Evolutionary conservation across 192 early-diverging fungal species (phyloP).

Genomic region (Coemansia sp.): DNA sequence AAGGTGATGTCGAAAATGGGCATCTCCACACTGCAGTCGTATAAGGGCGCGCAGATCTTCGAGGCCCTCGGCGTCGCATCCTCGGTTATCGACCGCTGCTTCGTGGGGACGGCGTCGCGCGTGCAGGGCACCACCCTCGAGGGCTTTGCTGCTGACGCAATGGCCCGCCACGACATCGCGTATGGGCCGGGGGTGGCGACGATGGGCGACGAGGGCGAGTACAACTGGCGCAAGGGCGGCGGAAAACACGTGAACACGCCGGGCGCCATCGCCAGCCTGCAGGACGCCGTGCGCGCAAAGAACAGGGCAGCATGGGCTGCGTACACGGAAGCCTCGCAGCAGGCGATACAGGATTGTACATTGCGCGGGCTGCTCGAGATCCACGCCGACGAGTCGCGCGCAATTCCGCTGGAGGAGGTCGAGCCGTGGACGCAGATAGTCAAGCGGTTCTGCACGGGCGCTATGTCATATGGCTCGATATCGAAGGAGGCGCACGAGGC

Average conservation of each 20-base stretch:
- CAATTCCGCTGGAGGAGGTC: constrained; percentile 89
- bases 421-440: constrained; percentile 98
- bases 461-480: constrained; percentile 98
- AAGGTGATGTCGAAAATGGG: constrained; percentile 99
- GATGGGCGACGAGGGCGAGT: constrained; percentile 94
- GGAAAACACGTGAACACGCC: constrained; percentile 93
- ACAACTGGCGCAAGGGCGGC: constrained; percentile 95
- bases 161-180: constrained; percentile 82
- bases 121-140: constrained; percentile 87
- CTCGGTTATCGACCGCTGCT: constrained; percentile 86
- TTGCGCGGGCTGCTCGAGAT: constrained; percentile 94
- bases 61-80: constrained; percentile 92
- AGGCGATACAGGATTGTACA: constrained; percentile 88
- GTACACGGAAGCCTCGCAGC: constrained; percentile 77
- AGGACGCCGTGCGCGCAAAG: constrained; percentile 93
- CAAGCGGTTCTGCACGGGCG: constrained; percentile 95
- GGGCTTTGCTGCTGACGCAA: constrained; percentile 81
- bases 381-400: constrained; percentile 37
- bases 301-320: constrained; percentile 84
- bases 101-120: constrained; percentile 93
- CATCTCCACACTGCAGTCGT: constrained; percentile 94
- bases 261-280: constrained; percentile 79
- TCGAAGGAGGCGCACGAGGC: constrained; percentile 92
- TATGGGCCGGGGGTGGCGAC: constrained; percentile 67
- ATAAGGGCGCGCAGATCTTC: constrained; percentile 99